A percentile compares a stretch with the other conserved stretches of the same genome.
phyloP scores from a whole-genome alignment of 352 stramenopile species.

The Thalassiosira ordinaria region DNA sequence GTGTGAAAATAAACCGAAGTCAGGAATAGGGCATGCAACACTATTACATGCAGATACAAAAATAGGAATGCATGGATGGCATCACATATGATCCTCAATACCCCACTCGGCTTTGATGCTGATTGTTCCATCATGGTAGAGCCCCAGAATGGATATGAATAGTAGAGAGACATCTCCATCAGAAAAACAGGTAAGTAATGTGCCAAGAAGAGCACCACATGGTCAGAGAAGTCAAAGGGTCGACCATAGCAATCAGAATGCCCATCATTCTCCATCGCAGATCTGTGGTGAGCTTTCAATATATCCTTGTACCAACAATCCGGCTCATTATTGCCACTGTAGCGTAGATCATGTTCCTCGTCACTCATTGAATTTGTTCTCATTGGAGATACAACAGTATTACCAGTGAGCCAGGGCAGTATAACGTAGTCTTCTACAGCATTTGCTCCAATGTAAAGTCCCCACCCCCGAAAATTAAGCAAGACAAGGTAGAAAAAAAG shows the following conservation, averaged over 20 bases:
- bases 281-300: slow-evolving; percentile 57
- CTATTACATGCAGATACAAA: slow-evolving; percentile 76
- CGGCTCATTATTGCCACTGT: slow-evolving; percentile 2
- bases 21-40: slow-evolving; percentile 67
- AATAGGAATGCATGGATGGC: slow-evolving; percentile 29
- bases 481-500: slow-evolving; percentile 68
- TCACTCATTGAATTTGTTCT: slow-evolving; percentile 49
- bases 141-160: slow-evolving; percentile 52
- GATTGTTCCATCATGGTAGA: neutral
- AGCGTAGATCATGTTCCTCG: slow-evolving; percentile 49
- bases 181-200: slow-evolving; percentile 77
- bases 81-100: slow-evolving; percentile 6
- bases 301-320: slow-evolving; percentile 67
- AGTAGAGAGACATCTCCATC: slow-evolving; percentile 67
- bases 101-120: neutral
- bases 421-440: slow-evolving; percentile 57
- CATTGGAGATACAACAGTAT: slow-evolving; percentile 44
- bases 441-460: slow-evolving; percentile 70
- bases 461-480: slow-evolving; percentile 66
- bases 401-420: slow-evolving; percentile 38
- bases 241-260: slow-evolving; percentile 62
- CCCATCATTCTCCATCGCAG: slow-evolving; percentile 27
- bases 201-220: slow-evolving; percentile 79
- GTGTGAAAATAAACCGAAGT: slow-evolving; percentile 81
- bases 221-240: slow-evolving; percentile 83